Conservation (phyloP, 2,329 filamentous ascomycete genomes). For the Colletotrichum karsti region DNA sequence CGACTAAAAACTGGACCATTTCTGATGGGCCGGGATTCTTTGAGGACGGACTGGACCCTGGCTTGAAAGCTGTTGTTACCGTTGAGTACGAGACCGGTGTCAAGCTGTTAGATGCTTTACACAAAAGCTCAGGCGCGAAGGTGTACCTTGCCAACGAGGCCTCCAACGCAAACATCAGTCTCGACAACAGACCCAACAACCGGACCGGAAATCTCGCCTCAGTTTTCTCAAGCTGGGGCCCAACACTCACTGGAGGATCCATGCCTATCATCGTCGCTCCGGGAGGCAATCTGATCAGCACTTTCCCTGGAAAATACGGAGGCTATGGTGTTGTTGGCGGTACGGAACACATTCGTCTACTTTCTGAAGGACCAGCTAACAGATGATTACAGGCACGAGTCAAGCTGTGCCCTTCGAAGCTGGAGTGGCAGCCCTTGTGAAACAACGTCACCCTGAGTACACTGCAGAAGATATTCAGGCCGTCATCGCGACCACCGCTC, state of each 20-base stretch:
- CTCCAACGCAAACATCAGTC: not conserved
- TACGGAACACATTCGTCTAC: not conserved
- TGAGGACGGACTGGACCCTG: conserved; percentile 33
- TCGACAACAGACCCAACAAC: not conserved
- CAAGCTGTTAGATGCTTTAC: not conserved
- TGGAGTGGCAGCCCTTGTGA: conserved; percentile 41
- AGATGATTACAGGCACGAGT: conserved; percentile 46
- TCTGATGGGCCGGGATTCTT: conserved; percentile 45
- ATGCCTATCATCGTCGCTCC: conserved; percentile 48
- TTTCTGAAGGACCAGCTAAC: not conserved
- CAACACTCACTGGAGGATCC: conserved; percentile 48
- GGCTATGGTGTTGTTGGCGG: conserved; percentile 47
- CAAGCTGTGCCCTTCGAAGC: conserved; percentile 53
- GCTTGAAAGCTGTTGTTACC: not conserved
- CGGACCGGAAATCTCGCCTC: not conserved
- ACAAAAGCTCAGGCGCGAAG: not conserved
- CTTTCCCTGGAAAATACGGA: conserved; percentile 32
- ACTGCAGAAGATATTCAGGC: conserved; percentile 31
- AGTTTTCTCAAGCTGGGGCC: conserved; percentile 48
- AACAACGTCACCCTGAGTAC: conserved; percentile 29
- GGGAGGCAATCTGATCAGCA: conserved; percentile 52
- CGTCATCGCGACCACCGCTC: conserved; percentile 35
- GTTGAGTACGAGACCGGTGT: not conserved
- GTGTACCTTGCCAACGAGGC: not conserved
- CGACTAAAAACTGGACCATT: conserved; percentile 47